Base-by-base conservation (phyloP, 2,329 filamentous ascomycete genomes). In the Zopfia rhizophila region DNA sequence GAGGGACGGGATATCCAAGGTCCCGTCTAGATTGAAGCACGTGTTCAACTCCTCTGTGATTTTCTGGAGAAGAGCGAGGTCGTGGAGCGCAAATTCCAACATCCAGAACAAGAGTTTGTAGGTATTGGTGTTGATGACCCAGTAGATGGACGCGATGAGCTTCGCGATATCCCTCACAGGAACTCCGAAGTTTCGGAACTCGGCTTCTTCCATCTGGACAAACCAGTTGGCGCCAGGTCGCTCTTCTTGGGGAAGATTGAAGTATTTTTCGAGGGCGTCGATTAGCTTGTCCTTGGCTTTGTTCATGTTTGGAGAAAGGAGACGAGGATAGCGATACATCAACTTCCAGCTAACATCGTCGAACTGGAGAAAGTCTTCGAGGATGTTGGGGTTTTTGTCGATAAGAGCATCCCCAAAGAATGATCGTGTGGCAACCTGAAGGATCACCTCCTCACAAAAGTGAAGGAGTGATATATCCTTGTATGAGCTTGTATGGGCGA, bases 51-150 rank as follows among this genome's bases (percentile, higher is more conserved):
- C 35, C n/a, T 18, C 22, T n/a, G 10, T 12, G 6, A 25, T n/a
- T 6, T 23, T 27, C 13, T 5, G 13, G 8, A 22, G 10, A 13
- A 40, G 37, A 11, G 12, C 14, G 12, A 29, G n/a, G 18, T 42
- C 38, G 10, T 27, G n/a, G 7, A 42, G 13, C 5, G 35, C n/a
- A 18, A 17, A 35, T 4, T 11, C 18, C 7, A 35, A 12, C 16
- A 35, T 35, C 38, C 38, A 42, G 29, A 42, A 42, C 7, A 21
- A 7, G 12, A 35, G 21, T 29, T 42, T 42, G 28, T 35, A 42
- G 5, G 38, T 23, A 21, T 42, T 42, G 10, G 28, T 25, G 19
- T 42, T 35, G 28, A 24, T 42, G 14, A 31, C 38, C 24, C 24
- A 40, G 38, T 30, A 30, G 21, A 40, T 31, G n/a, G 19, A 7